Evolutionary conservation across 1,139 yeast species (phyloP).

Genomic region (Suhomyces panamericanus): DNA sequence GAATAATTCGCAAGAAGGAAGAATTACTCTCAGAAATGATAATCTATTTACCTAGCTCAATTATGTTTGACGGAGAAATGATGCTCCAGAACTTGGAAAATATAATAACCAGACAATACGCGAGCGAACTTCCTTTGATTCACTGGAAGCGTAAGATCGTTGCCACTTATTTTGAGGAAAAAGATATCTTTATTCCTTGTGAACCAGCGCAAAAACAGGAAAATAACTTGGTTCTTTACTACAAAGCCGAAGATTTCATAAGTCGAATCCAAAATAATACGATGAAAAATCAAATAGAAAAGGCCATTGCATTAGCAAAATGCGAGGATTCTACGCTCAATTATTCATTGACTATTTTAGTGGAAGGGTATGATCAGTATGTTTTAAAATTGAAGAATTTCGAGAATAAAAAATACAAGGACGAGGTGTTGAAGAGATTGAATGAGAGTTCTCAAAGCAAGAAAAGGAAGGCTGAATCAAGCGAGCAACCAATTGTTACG

Average conservation of each 20-base stretch:
- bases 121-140: slow-evolving; percentile 29
- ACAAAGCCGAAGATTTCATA: slow-evolving; percentile 47
- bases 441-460: slow-evolving; percentile 12
- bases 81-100: slow-evolving; percentile 15
- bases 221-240: slow-evolving; percentile 43
- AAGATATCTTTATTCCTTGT: slow-evolving; percentile 58
- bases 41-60: slow-evolving; percentile 30
- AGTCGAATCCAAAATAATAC: slow-evolving; percentile 30
- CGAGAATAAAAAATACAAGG: slow-evolving; percentile 49
- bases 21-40: slow-evolving; percentile 54
- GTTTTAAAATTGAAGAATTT: slow-evolving; percentile 42
- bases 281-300: slow-evolving; percentile 20
- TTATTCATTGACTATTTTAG: slow-evolving; percentile 39
- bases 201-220: slow-evolving; percentile 42
- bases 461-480: not conserved
- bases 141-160: slow-evolving; percentile 37
- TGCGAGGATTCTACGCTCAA: slow-evolving; percentile 12
- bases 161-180: slow-evolving; percentile 43
- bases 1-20: slow-evolving; percentile 46
- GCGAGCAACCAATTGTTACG: slow-evolving; percentile 24
- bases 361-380: slow-evolving; percentile 51
- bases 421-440: slow-evolving; percentile 33
- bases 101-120: slow-evolving; percentile 15
- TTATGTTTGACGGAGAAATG: slow-evolving; percentile 14
- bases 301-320: slow-evolving; percentile 21